Evolutionary conservation across 345 rosid genomes (phyloP).

Genomic region (Eucalyptus globulus): DNA sequence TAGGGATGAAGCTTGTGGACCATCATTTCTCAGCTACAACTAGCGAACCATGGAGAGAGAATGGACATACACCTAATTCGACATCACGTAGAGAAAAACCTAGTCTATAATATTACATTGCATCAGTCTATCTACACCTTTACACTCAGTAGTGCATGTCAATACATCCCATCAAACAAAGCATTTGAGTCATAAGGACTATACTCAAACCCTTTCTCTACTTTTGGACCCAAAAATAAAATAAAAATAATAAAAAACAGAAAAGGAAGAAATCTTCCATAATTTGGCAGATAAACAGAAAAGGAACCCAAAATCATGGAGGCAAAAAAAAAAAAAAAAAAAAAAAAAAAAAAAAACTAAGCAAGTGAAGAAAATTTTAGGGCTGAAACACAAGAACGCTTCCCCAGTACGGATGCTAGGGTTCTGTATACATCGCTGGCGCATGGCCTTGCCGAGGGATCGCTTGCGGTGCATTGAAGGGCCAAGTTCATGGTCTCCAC

Average conservation of each 20-base stretch:
- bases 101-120: conserved; percentile 9
- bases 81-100: background rate
- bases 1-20: background rate
- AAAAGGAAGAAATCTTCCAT: background rate
- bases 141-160: conserved; percentile 19
- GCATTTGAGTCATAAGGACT: background rate
- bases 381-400: conserved; percentile 20
- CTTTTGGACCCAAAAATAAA: background rate
- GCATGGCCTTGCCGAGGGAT: conserved; percentile 57
- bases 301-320: background rate
- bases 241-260: background rate
- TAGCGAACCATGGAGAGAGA: background rate
- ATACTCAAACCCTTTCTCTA: background rate
- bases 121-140: conserved; percentile 20
- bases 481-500: conserved; percentile 63
- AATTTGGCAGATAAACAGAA: background rate
- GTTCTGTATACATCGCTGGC: conserved; percentile 31
- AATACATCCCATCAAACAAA: conserved; percentile 30
- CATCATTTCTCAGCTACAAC: background rate
- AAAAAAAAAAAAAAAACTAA: background rate
- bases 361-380: background rate
- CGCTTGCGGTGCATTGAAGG: conserved; percentile 53
- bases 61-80: background rate
- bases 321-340: background rate
- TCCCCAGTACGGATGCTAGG: conserved; percentile 25